Evolutionary conservation across 306 rosid species (phyloP).

Genomic region (Parietaria judaica): DNA sequence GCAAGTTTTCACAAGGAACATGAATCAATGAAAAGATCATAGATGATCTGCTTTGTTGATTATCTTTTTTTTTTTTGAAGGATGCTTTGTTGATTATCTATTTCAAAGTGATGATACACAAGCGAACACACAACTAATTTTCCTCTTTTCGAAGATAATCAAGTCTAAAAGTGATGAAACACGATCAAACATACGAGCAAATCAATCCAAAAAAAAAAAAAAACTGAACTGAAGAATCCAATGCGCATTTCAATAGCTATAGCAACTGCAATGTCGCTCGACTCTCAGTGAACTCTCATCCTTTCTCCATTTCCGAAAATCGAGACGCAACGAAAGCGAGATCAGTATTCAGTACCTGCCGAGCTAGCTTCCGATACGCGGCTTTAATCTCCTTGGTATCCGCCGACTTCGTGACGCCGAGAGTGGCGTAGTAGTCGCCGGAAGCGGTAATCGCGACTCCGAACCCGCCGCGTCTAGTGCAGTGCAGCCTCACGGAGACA

Average conservation of each 20-base stretch:
- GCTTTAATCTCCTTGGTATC: slow-evolving; percentile 73
- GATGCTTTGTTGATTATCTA: too few species aligned
- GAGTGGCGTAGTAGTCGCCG: slow-evolving; percentile 80
- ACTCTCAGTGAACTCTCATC: neutral
- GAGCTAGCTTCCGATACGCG: slow-evolving; percentile 90
- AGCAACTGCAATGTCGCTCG: neutral
- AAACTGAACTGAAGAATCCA: too few species aligned
- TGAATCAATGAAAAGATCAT: too few species aligned
- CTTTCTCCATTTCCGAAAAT: neutral
- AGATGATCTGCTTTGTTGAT: too few species aligned
- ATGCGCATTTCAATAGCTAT: too few species aligned
- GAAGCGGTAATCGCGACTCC: slow-evolving; percentile 52
- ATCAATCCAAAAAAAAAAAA: neutral
- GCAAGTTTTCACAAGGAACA: too few species aligned
- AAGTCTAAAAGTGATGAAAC: neutral
- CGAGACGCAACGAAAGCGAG: neutral
- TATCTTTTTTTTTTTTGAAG: too few species aligned
- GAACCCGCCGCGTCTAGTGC: slow-evolving; percentile 35
- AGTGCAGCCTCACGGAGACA: slow-evolving; percentile 17
- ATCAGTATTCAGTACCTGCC: slow-evolving; percentile 55
- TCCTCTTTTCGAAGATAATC: too few species aligned
- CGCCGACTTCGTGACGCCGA: slow-evolving; percentile 79
- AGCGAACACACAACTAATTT: too few species aligned
- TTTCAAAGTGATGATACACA: too few species aligned
- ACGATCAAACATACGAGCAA: neutral